phyloP scores from a whole-genome alignment of 2,329 filamentous ascomycete genomes.

The Nectriaceae sp. region DNA sequence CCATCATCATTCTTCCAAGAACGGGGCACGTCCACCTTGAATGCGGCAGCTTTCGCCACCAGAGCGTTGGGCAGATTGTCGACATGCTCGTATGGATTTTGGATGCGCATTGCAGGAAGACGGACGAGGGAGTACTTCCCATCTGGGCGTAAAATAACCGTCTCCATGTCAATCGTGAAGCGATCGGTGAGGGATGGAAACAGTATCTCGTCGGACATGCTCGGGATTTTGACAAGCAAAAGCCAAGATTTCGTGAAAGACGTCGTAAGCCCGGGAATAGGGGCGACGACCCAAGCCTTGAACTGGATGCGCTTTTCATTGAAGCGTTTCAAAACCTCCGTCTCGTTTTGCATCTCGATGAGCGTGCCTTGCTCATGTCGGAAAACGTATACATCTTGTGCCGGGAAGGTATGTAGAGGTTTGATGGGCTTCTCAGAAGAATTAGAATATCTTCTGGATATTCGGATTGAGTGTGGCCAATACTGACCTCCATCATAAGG shows the following conservation, averaged over 20 bases:
- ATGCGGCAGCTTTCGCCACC: conserved; percentile 30
- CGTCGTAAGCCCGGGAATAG: conserved; percentile 30
- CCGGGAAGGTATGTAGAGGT: conserved; percentile 16
- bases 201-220: conserved; percentile 9
- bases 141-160: conserved; percentile 16
- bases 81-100: conserved; percentile 33
- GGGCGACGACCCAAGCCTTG: conserved; percentile 33
- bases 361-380: conserved; percentile 34
- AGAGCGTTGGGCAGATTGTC: conserved; percentile 3
- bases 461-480: no score
- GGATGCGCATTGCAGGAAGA: conserved; percentile 27
- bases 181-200: conserved; percentile 32
- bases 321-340: conserved; percentile 21
- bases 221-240: conserved; percentile 30
- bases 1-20: conserved; percentile 30
- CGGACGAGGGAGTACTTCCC: conserved; percentile 27
- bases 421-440: no score
- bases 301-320: conserved; percentile 26
- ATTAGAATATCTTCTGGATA: no score
- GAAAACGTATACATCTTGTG: conserved; percentile 25
- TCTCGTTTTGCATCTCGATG: conserved; percentile 38
- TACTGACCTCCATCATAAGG: no score
- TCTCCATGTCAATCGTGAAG: conserved; percentile 31
- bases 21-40: conserved; percentile 36
- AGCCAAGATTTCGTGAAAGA: conserved; percentile 36